A percentile compares a stretch with the other conserved stretches of the same genome.
These are phyloP conservation scores for Platismatia glauca DNA, from an alignment of 495 filamentous ascomycete genomes.

Conservation along the genomic window DNA sequence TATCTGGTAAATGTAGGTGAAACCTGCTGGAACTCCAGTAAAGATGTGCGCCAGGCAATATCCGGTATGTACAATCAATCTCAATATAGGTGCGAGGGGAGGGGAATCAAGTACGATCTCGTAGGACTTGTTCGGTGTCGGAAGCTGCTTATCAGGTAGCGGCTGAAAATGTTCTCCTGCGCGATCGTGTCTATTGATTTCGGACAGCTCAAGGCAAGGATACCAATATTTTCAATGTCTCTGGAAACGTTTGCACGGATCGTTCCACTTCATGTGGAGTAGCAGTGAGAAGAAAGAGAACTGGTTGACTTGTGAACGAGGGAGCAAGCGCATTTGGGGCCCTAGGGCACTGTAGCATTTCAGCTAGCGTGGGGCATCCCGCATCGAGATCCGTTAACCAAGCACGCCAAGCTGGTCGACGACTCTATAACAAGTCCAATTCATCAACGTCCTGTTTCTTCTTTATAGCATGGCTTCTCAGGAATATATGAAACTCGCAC, in stretches of 20 bases:
- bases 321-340: no score
- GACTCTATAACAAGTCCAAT: background rate
- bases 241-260: no score
- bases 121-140: background rate
- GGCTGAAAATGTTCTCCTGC: background rate
- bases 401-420: background rate
- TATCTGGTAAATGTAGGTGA: background rate
- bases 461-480: slow-evolving; percentile 18
- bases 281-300: background rate
- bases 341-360: background rate
- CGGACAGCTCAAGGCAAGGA: no score
- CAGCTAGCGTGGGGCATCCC: background rate
- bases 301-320: no score
- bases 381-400: background rate
- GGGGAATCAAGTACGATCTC: background rate
- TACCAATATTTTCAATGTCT: no score
- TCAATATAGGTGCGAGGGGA: background rate
- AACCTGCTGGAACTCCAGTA: background rate
- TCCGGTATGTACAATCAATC: background rate
- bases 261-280: no score
- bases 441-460: background rate
- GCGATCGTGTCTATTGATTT: background rate
- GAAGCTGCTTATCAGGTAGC: background rate
- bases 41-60: background rate
- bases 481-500: slow-evolving; percentile 51